Conservation (phyloP, 1,284 basidiomycete genomes). For the Spongiforma sp. region DNA sequence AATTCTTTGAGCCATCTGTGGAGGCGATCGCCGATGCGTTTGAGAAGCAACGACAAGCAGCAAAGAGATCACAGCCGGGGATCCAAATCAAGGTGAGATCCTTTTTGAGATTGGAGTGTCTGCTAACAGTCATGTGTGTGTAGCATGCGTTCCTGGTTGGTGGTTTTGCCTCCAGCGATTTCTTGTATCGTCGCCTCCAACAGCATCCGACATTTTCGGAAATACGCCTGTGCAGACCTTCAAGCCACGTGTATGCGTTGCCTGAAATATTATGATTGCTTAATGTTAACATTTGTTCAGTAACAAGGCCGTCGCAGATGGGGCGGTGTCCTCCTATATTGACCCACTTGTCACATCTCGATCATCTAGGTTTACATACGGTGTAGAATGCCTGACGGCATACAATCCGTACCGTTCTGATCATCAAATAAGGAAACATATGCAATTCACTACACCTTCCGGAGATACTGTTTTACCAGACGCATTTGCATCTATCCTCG, state of each 20-base stretch:
- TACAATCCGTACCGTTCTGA: slow-evolving; percentile 39
- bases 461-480: slow-evolving; percentile 30
- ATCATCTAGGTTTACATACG: slow-evolving; percentile 49
- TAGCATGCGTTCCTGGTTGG: slow-evolving; percentile 40
- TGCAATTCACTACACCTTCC: not conserved
- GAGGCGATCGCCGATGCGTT: slow-evolving; percentile 45
- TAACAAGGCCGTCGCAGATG: slow-evolving; percentile 63
- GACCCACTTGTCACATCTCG: slow-evolving; percentile 53
- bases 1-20: slow-evolving; percentile 53
- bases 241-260: slow-evolving; percentile 42
- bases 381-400: slow-evolving; percentile 28
- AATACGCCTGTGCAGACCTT: slow-evolving; percentile 42
- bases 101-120: no score
- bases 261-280: not conserved
- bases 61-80: slow-evolving; percentile 1
- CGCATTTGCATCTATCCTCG: slow-evolving; percentile 35
- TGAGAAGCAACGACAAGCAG: slow-evolving; percentile 36
- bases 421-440: slow-evolving; percentile 37
- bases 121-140: no score
- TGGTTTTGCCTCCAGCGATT: slow-evolving; percentile 56
- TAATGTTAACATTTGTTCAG: slow-evolving; percentile 32
- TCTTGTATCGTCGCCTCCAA: slow-evolving; percentile 46
- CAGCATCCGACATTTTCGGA: slow-evolving; percentile 32
- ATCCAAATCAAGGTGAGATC: slow-evolving; percentile 40
- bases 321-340: slow-evolving; percentile 55